Base-by-base conservation (phyloP, 345 rosid species). In the Excoecaria cochinchinensis region DNA sequence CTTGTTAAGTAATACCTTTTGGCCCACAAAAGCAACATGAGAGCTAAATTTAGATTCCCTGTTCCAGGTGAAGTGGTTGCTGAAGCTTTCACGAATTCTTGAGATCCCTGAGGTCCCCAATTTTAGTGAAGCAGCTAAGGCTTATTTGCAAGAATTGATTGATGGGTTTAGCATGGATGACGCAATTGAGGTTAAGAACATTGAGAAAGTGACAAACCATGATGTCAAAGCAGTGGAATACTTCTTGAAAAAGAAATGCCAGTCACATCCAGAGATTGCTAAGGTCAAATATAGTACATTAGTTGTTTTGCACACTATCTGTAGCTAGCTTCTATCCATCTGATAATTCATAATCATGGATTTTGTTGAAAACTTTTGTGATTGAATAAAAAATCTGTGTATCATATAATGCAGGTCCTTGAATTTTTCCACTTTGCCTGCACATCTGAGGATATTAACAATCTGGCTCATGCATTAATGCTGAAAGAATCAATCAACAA, bases 391-490 rank as follows among this genome's bases (percentile, higher is more conserved):
- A 13, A 25, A 39, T 56, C 38, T 69, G 55, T 53, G 14, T 67
- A 39, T 74, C 72, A 16, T n/a, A 14, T 11, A 3, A 48, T 72
- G 24, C 86, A 93, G 99, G 98, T 93, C 76, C 90, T 90, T 75
- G 97, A 96, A 79, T 96, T 90, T 83, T 92, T 96, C 77, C 99
- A 93, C 86, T 93, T 92, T 75, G 95, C 98, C 83, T 96, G 97
- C 80, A 92, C 98, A 12, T 93, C 98, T 0, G 99, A 93, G 81
- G 99, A 96, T 78, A 93, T 93, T 77, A 96, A 92, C 86, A 96
- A 93, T 78, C 93, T 96, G 46, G 91, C 97, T 53, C 95, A 96
- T 82, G 98, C 83, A 46, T 79, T 92, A 86, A 96, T 96, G 99
- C 85, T 96, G 81, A 89, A 86, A 86, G 92, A 93, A 67, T 82